Conservation (phyloP, 2,329 filamentous ascomycete genomes). For the Westerdykella aurantiaca region DNA sequence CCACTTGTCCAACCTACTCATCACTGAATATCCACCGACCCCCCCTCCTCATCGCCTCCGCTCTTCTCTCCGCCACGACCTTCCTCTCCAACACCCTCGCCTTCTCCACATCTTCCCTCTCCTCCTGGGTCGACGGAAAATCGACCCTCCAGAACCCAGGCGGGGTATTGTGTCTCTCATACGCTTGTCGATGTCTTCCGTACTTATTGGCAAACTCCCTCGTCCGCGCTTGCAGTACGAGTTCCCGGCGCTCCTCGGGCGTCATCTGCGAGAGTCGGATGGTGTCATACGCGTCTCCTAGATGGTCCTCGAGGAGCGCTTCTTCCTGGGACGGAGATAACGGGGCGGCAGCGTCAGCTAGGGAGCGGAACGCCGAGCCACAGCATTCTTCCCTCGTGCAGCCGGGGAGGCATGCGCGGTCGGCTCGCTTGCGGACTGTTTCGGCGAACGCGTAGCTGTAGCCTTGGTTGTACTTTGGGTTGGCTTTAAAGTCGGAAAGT, state of each 20-base stretch:
- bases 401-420: slow-evolving; percentile 64
- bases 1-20: slow-evolving; percentile 46
- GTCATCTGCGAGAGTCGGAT: slow-evolving; percentile 45
- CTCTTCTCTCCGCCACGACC: slow-evolving; percentile 65
- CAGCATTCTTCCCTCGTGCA: slow-evolving; percentile 75
- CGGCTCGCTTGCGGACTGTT: slow-evolving; percentile 64
- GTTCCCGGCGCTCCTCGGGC: slow-evolving; percentile 55
- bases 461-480: slow-evolving; percentile 65
- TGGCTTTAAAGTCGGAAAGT: slow-evolving; percentile 74
- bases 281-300: slow-evolving; percentile 43
- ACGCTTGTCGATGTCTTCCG: slow-evolving; percentile 72
- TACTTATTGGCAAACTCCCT: slow-evolving; percentile 66
- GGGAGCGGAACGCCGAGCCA: slow-evolving; percentile 61
- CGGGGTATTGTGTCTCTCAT: slow-evolving; percentile 65
- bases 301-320: slow-evolving; percentile 48
- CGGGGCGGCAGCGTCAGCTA: slow-evolving; percentile 46
- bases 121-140: slow-evolving; percentile 83
- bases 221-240: slow-evolving; percentile 71
- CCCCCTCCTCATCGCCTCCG: slow-evolving; percentile 71
- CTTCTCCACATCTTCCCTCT: slow-evolving; percentile 58
- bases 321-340: slow-evolving; percentile 34
- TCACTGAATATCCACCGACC: slow-evolving; percentile 80
- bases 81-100: slow-evolving; percentile 59
- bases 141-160: slow-evolving; percentile 88
- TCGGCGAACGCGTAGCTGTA: slow-evolving; percentile 67